Percentiles rank a stretch among this genome's conserved stretches.
phyloP scores from a whole-genome alignment of 371 early-diverging fungal species.

The Mucor sp. region DNA sequence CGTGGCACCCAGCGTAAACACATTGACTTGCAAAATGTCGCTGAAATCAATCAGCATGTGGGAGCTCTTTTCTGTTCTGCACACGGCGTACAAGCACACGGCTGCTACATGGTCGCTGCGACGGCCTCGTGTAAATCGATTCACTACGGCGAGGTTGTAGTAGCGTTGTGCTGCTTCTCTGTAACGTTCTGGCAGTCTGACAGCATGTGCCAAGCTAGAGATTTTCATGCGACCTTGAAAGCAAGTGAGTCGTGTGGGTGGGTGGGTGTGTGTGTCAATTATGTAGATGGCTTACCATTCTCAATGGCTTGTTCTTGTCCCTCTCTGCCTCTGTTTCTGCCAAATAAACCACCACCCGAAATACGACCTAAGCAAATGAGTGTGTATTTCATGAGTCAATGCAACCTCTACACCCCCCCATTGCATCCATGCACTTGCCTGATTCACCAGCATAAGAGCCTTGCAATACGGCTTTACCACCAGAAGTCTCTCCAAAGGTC shows the following conservation, averaged over 20 bases:
- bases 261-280: neutral
- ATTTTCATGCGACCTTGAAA: constrained; percentile 62
- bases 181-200: constrained; percentile 76
- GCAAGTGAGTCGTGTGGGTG: too few relatives aligned
- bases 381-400: too few relatives aligned
- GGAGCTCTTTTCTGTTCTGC: constrained; percentile 87
- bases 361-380: constrained; percentile 46
- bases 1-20: constrained; percentile 93
- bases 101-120: constrained; percentile 85
- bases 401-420: too few relatives aligned
- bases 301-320: constrained; percentile 73
- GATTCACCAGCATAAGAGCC: constrained; percentile 73
- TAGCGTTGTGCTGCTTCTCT: constrained; percentile 90
- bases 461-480: constrained; percentile 84
- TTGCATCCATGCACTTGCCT: constrained; percentile 20
- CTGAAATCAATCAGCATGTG: constrained; percentile 99
- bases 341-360: constrained; percentile 56
- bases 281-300: constrained; percentile 44
- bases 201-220: constrained; percentile 65
- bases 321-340: constrained; percentile 58
- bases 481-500: constrained; percentile 87
- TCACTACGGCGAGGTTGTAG: constrained; percentile 91
- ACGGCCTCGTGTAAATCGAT: constrained; percentile 95
- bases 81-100: constrained; percentile 97
- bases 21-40: constrained; percentile 86